Evolutionary conservation across 2,329 filamentous ascomycete genomes (phyloP), one percentile per base, ranked within the genome.

Genomic region (Purpureocillium takamizusanense): DNA sequence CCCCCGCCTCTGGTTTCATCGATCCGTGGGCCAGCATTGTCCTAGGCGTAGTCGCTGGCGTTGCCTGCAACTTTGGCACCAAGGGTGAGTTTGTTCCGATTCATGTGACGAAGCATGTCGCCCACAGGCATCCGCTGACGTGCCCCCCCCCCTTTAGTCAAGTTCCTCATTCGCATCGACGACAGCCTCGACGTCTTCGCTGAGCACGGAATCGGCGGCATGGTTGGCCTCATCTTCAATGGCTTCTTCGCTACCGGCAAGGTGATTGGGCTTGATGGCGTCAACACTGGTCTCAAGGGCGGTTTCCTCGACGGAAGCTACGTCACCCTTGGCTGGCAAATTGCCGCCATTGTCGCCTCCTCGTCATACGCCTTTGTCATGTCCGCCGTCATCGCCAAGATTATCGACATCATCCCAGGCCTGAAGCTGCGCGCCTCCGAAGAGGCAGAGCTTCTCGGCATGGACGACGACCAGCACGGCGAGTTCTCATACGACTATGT

Each of bases 401-500:
- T 66, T 53, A 83, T 92, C 64, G 81, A 92, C 65, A 58, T 79
- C 46, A 70, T 88, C 16, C 86, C 86, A 18, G 85, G 85, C 34
- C 74, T 92, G 15, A 76, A 87, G 58, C 81, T 92, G 33, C 83
- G 86, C 41, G 84, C 85, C 8, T 82, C 76, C 18, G 83, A 88
- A 54, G 82, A 89, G 62, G 86, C 86, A 17, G 86, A 92, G 62
- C 76, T 90, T 11, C 76, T 90, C 40, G 86, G 86, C 49, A 89
- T 90, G 83, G 86, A 92, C 54, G 86, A 90, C 56, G 85, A 90
- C 63, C 86, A 92, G 66, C 83, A 90, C 51, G 86, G 86, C 62
- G 86, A 92, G 63, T 92, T 90, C 57, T 86, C 85, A 11, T 90
- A 90, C 69, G 86, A 92, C 60, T 92, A 90, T 60, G 86, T 92